phyloP scores from a whole-genome alignment of 768 basidiomycete genomes.

The Macrolepiota fuliginosa region DNA sequence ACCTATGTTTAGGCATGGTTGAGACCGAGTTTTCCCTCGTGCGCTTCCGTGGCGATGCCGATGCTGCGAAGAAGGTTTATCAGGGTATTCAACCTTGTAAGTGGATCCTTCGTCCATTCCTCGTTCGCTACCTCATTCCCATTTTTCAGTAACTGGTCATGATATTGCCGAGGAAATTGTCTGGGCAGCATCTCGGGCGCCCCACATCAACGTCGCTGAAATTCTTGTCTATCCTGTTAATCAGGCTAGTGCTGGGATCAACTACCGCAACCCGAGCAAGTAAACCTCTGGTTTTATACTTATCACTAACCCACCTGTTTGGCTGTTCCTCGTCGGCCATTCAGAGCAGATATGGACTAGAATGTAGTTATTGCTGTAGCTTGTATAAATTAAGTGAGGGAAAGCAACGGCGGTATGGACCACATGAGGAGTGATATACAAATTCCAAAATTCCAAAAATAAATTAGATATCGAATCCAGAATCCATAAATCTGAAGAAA shows the following conservation, averaged over 20 bases:
- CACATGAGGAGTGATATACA: neutral
- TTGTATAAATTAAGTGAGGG: neutral
- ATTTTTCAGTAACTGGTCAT: slow-evolving; percentile 62
- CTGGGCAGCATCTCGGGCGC: slow-evolving; percentile 90
- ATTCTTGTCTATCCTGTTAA: slow-evolving; percentile 76
- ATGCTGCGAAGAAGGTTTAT: slow-evolving; percentile 87
- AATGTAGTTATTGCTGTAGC: neutral
- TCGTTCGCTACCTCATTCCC: slow-evolving; percentile 2
- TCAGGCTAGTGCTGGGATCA: slow-evolving; percentile 69
- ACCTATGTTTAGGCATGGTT: slow-evolving; percentile 29
- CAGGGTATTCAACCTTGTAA: slow-evolving; percentile 82
- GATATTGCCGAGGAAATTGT: slow-evolving; percentile 98
- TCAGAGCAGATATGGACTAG: neutral
- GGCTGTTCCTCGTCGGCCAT: neutral
- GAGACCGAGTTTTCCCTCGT: slow-evolving; percentile 85
- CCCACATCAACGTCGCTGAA: slow-evolving; percentile 91
- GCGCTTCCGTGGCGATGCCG: slow-evolving; percentile 83
- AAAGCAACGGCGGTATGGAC: neutral
- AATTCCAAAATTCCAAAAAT: slow-evolving; percentile 14
- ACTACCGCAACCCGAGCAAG: slow-evolving; percentile 31
- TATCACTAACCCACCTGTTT: neutral
- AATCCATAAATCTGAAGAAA: slow-evolving; percentile 1
- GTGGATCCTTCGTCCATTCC: slow-evolving; percentile 23
- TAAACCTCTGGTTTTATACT: neutral
- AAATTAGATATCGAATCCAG: slow-evolving; percentile 14